Percentiles rank a stretch among this genome's conserved stretches.
These are phyloP conservation scores for Globisporangium yorkense DNA, from an alignment of 352 stramenopile species.

Conservation along the genomic window DNA sequence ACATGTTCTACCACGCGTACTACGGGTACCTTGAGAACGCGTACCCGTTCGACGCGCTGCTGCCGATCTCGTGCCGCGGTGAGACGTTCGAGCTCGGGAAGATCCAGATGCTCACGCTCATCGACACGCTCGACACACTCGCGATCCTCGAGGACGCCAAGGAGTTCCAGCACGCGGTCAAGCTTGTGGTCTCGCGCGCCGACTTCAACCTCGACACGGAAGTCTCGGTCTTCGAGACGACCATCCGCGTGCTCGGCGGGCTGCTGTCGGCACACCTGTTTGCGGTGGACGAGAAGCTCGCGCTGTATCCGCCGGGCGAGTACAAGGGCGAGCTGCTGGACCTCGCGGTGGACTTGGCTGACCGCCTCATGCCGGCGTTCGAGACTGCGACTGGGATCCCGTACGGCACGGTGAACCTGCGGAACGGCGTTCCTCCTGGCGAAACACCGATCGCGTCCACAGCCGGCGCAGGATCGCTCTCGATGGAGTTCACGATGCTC, in stretches of 20 bases:
- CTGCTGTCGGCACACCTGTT: constrained; percentile 89
- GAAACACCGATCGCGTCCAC: constrained; percentile 96
- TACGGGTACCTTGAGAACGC: constrained; percentile 78
- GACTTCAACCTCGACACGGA: constrained; percentile 85
- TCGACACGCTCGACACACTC: constrained; percentile 90
- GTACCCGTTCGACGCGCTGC: constrained; percentile 77
- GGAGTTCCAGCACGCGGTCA: constrained; percentile 70
- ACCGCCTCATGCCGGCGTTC: constrained; percentile 96
- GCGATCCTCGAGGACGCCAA: constrained; percentile 72
- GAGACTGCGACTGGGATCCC: constrained; percentile 94
- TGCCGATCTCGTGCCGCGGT: constrained; percentile 62
- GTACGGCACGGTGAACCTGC: constrained; percentile 96
- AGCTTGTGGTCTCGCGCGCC: constrained; percentile 45
- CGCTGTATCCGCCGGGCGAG: constrained; percentile 43
- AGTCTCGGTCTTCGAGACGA: constrained; percentile 93
- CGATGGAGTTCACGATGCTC: constrained; percentile 96
- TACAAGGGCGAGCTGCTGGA: constrained; percentile 92
- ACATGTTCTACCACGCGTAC: constrained; percentile 91
- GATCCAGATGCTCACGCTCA: constrained; percentile 84
- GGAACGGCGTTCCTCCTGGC: constrained; percentile 75
- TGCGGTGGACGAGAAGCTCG: constrained; percentile 44
- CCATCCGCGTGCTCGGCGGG: constrained; percentile 88
- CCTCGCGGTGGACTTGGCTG: constrained; percentile 93
- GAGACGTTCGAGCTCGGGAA: constrained; percentile 74
- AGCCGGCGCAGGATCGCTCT: constrained; percentile 93